Evolutionary conservation across 2,329 filamentous ascomycete genomes (phyloP), one percentile per base, ranked within the genome.

Genomic region (Arthroderma sp.): DNA sequence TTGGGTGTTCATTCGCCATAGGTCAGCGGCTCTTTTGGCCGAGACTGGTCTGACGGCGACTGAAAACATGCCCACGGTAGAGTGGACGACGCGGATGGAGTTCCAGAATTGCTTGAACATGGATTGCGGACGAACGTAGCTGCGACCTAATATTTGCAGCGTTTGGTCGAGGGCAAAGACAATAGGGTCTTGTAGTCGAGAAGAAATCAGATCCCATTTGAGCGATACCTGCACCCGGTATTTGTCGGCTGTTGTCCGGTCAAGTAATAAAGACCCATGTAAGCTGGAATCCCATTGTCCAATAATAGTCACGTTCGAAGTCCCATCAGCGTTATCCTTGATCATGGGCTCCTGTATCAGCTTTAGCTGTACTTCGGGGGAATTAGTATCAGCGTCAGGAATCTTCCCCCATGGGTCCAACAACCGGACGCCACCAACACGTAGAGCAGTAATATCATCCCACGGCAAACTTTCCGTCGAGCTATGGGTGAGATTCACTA

Each of bases 211-310:
- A 55, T 94, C 84, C 85, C 89, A 96, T 10, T 78, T 75, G 7
- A 96, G 69, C 0, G 83, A 81, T 65, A 95, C 81, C 62, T 94
- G 88, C 15, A 98, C 84, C 37, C 83, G 82, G 61, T 91, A 88
- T 59, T 87, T 91, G 48, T 95, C 88, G n/a, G 85, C 78, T 1
- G 91, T 96, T 1, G 85, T 82, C 28, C 89, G 80, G 63, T 98
- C 88, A n/a, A 98, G 77, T 9, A 96, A 72, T n/a, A 94, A 70
- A 4, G 91, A 95, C 50, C 80, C 81, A 62, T 98, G 91, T 52
- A 91, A 72, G 56, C 87, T 94, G 0, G 89, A 95, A 60, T 98
- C 91, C 91, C 91, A 98, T 57, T 96, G 88, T 0, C 84, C 87
- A n/a, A 83, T 75, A 37, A 96, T 72, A 1, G 82, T 88, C 33